phyloP scores from a whole-genome alignment of 768 basidiomycete species.

The Serendipita sp. region DNA sequence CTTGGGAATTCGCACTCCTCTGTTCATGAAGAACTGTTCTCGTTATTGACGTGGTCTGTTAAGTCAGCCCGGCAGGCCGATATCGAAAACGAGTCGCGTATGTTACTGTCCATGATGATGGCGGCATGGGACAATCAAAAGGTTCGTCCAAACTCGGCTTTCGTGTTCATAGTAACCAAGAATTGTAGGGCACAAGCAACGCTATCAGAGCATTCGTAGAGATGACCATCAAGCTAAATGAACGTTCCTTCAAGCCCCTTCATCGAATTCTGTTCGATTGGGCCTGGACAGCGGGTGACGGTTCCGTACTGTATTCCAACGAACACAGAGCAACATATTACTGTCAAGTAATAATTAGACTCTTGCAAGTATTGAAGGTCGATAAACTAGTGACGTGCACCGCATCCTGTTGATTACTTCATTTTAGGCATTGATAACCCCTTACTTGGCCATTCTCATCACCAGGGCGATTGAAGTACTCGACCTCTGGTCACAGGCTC shows the following conservation, averaged over 20 bases:
- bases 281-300: slow-evolving; percentile 37
- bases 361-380: slow-evolving; percentile 85
- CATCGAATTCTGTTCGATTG: slow-evolving; percentile 90
- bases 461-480: slow-evolving; percentile 51
- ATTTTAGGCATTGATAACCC: slow-evolving; percentile 65
- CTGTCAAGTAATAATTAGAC: slow-evolving; percentile 50
- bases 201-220: slow-evolving; percentile 68
- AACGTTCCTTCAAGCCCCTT: slow-evolving; percentile 75
- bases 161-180: background rate
- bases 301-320: slow-evolving; percentile 15
- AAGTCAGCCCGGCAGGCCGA: too few species aligned
- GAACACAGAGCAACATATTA: slow-evolving; percentile 50
- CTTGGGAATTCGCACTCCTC: too few species aligned
- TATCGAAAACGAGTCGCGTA: too few species aligned
- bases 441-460: slow-evolving; percentile 72
- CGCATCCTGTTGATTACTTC: background rate
- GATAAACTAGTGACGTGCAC: slow-evolving; percentile 10
- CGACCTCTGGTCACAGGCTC: slow-evolving; percentile 28
- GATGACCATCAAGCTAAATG: slow-evolving; percentile 84
- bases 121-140: background rate
- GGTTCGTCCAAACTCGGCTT: background rate
- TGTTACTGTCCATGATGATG: background rate
- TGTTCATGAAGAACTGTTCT: too few species aligned
- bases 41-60: too few species aligned
- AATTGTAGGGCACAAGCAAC: background rate